phyloP scores from a whole-genome alignment of 2,329 filamentous ascomycete genomes.

The Corinectria fuckeliana region DNA sequence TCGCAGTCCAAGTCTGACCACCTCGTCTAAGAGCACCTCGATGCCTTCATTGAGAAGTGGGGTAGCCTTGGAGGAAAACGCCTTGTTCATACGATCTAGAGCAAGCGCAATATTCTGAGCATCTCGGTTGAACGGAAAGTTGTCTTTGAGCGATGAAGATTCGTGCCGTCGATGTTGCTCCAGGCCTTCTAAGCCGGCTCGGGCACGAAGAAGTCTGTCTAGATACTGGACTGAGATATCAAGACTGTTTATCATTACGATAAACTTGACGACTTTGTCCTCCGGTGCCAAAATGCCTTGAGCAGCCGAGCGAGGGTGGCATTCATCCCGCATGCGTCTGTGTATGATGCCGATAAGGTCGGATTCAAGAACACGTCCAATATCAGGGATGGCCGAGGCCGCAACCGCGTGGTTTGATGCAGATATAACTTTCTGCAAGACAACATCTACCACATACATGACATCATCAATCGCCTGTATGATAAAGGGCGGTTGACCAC shows the following conservation, averaged over 20 bases:
- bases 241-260: conserved; percentile 93
- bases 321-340: conserved; percentile 95
- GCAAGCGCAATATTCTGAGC: background rate
- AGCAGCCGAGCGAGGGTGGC: conserved; percentile 80
- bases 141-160: background rate
- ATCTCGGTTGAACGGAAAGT: background rate
- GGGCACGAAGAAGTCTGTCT: background rate
- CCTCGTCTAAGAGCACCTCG: background rate
- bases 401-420: conserved; percentile 84
- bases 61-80: background rate
- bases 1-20: background rate
- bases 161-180: background rate
- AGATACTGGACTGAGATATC: conserved; percentile 93
- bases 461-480: conserved; percentile 96
- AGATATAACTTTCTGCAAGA: conserved; percentile 83
- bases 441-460: conserved; percentile 97
- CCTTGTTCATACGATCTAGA: background rate
- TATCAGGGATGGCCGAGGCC: conserved; percentile 75
- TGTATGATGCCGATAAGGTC: conserved; percentile 98
- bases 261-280: conserved; percentile 84
- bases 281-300: conserved; percentile 86
- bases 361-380: conserved; percentile 79
- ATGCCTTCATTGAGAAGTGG: background rate
- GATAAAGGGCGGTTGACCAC: conserved; percentile 85
- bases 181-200: background rate